Evolutionary conservation across 2,329 filamentous ascomycete species (phyloP).

Genomic region (Neofusicoccum ribis): DNA sequence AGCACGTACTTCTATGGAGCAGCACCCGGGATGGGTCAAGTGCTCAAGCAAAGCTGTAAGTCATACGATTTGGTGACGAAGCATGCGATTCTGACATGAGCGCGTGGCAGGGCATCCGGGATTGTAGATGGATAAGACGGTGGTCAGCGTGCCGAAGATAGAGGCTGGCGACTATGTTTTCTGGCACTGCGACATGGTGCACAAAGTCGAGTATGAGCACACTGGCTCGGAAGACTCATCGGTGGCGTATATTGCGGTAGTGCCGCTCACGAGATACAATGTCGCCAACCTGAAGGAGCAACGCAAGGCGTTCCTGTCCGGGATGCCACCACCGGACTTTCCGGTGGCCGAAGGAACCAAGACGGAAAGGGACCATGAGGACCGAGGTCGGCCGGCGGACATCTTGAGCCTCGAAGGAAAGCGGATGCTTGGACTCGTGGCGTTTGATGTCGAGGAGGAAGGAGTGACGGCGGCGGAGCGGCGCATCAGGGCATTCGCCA

Average conservation of each 20-base stretch:
- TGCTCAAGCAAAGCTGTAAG: slow-evolving; percentile 21
- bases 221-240: slow-evolving; percentile 26
- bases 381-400: slow-evolving; percentile 23
- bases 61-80: slow-evolving; percentile 42
- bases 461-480: slow-evolving; percentile 24
- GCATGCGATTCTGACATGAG: slow-evolving; percentile 44
- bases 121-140: slow-evolving; percentile 22
- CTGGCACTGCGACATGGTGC: slow-evolving; percentile 30
- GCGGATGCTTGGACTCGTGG: slow-evolving; percentile 23
- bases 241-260: slow-evolving; percentile 28
- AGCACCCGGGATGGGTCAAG: slow-evolving; percentile 30
- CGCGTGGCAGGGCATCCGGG: slow-evolving; percentile 33
- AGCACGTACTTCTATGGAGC: background rate
- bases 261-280: slow-evolving; percentile 25
- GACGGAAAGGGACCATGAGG: slow-evolving; percentile 19
- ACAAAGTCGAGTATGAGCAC: slow-evolving; percentile 27
- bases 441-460: slow-evolving; percentile 25
- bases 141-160: slow-evolving; percentile 26
- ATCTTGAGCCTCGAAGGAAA: slow-evolving; percentile 23
- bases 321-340: slow-evolving; percentile 23
- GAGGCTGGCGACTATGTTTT: slow-evolving; percentile 29
- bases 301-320: slow-evolving; percentile 22
- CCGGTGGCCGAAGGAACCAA: background rate
- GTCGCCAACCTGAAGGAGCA: slow-evolving; percentile 22
- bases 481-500: slow-evolving; percentile 23